Conservation (phyloP, 768 basidiomycete genomes). For the Russula virescens region DNA sequence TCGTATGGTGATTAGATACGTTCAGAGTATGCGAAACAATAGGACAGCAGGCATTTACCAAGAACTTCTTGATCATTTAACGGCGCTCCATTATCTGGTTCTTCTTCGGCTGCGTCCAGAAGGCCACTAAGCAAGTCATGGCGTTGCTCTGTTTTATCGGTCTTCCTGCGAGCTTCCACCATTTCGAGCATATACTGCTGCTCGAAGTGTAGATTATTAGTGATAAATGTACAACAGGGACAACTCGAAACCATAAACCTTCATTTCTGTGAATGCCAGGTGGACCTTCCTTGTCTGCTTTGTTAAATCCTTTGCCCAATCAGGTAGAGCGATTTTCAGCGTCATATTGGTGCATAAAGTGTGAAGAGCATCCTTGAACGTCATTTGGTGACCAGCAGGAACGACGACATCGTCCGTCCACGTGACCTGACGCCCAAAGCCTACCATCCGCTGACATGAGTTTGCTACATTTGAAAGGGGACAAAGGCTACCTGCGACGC, state of each 20-base stretch:
- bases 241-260: constrained; percentile 28
- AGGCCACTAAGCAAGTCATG: constrained; percentile 29
- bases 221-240: neutral
- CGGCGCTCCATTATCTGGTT: constrained; percentile 15
- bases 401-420: constrained; percentile 41
- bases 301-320: constrained; percentile 37
- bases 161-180: constrained; percentile 22
- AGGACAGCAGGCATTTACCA: neutral
- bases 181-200: constrained; percentile 30
- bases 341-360: constrained; percentile 36
- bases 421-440: constrained; percentile 47
- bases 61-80: constrained; percentile 26
- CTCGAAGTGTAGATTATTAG: neutral
- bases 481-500: constrained; percentile 36
- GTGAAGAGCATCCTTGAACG: constrained; percentile 47
- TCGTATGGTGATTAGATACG: neutral
- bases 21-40: too few species aligned
- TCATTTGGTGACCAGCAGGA: constrained; percentile 41
- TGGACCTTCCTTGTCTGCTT: constrained; percentile 30
- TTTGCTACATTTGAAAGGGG: neutral
- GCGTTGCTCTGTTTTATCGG: constrained; percentile 23
- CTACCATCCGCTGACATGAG: neutral
- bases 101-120: constrained; percentile 24
- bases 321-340: constrained; percentile 37
- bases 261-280: constrained; percentile 40